phyloP scores from a whole-genome alignment of 208 protist species.

The Leishmania arabica region DNA sequence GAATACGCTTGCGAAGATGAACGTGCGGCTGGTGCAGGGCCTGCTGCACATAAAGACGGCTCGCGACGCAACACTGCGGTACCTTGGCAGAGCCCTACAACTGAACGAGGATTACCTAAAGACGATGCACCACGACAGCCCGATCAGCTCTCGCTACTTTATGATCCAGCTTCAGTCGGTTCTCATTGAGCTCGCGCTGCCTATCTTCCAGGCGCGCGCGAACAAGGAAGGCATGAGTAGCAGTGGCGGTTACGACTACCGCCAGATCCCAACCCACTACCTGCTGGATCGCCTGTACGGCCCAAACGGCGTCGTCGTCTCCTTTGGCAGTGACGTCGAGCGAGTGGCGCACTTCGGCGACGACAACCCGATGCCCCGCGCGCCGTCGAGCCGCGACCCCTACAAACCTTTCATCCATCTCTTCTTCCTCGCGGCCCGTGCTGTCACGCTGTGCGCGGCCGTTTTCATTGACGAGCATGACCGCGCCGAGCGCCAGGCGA shows the following conservation, averaged over 20 bases:
- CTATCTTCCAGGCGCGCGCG: conserved; percentile 46
- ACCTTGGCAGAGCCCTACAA: conserved; percentile 62
- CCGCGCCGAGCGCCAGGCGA: conserved; percentile 41
- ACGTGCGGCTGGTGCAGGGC: conserved; percentile 54
- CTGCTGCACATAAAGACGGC: conserved; percentile 60
- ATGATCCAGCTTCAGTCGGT: conserved; percentile 81
- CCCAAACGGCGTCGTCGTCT: conserved; percentile 42
- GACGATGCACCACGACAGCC: conserved; percentile 73
- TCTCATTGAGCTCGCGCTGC: conserved; percentile 69
- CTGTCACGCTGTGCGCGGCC: conserved; percentile 48
- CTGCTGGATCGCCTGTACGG: conserved; percentile 46
- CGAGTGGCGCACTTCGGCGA: conserved; percentile 71
- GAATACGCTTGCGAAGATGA: conserved; percentile 45
- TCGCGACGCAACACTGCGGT: conserved; percentile 69
- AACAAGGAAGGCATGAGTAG: background rate
- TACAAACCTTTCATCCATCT: conserved; percentile 79
- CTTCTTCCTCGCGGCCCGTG: conserved; percentile 80
- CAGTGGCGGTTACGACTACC: conserved; percentile 22
- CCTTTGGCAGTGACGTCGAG: conserved; percentile 69
- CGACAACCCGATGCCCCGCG: conserved; percentile 54
- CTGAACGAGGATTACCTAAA: conserved; percentile 84
- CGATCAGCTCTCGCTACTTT: conserved; percentile 80
- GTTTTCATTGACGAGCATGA: conserved; percentile 76
- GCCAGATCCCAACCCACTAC: conserved; percentile 62
- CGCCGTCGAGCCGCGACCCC: conserved; percentile 17